Percentiles rank a stretch among this genome's conserved stretches.
Evolutionary conservation across 352 stramenopile species (phyloP).

Genomic region (Aphanomyces astaci): DNA sequence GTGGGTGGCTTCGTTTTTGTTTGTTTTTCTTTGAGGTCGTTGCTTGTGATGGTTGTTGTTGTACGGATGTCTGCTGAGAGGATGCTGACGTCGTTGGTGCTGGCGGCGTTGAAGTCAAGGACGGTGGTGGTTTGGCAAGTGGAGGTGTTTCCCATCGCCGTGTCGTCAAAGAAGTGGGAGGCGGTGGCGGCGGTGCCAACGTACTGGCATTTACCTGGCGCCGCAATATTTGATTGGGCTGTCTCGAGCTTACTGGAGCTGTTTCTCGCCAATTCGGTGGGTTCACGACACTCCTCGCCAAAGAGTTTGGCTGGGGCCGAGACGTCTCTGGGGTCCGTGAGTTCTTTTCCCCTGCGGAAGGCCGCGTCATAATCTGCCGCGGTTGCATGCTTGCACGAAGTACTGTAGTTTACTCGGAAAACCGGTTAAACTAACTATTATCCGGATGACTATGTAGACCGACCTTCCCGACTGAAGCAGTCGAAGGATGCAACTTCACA

Average conservation of each 20-base stretch:
- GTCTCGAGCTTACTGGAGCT: neutral
- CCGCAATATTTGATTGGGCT: too few relatives aligned
- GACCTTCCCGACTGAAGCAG: too few relatives aligned
- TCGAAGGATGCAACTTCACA: too few relatives aligned
- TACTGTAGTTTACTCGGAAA: neutral
- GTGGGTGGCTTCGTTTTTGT: too few relatives aligned
- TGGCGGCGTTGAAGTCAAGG: neutral
- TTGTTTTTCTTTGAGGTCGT: too few relatives aligned
- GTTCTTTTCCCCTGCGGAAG: neutral
- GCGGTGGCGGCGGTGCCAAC: neutral
- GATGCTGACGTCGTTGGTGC: neutral
- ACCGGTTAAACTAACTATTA: neutral
- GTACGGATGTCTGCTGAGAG: neutral
- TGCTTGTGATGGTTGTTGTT: neutral
- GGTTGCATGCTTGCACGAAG: neutral
- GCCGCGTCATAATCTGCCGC: neutral
- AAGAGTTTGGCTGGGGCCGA: neutral
- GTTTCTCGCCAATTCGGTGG: neutral
- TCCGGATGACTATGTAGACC: neutral
- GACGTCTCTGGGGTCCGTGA: neutral
- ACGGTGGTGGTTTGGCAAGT: too few relatives aligned
- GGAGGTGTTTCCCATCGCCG: neutral
- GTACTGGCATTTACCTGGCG: too few relatives aligned
- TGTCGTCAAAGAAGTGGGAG: neutral
- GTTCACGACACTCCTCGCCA: neutral